phyloP scores from a whole-genome alignment of 768 basidiomycete genomes.

The Plicaturopsis crispa region DNA sequence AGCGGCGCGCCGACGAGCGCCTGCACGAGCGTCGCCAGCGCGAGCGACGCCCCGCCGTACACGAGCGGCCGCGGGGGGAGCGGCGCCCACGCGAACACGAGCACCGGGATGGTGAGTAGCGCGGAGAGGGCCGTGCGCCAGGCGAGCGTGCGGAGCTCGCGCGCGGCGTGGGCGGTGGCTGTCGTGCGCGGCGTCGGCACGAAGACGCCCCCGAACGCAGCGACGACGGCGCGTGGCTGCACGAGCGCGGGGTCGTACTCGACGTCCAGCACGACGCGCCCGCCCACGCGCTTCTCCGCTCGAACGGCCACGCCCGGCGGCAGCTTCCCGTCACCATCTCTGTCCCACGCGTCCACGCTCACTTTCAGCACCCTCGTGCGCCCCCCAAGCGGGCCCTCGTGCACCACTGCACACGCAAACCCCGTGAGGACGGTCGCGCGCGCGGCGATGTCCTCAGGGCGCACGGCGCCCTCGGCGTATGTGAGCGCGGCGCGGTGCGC shows the following conservation, averaged over 20 bases:
- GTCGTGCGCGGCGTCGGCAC: conserved; percentile 18
- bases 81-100: conserved; percentile 34
- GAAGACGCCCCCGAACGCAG: conserved; percentile 13
- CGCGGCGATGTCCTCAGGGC: conserved; percentile 9
- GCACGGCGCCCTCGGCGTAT: conserved; percentile 12
- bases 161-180: conserved; percentile 17
- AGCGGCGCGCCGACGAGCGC: conserved; percentile 27
- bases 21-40: conserved; percentile 31
- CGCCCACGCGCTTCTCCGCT: conserved; percentile 5
- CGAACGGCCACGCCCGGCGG: conserved; percentile 4
- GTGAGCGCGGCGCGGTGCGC: conserved; percentile 10
- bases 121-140: conserved; percentile 22
- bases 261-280: conserved; percentile 9
- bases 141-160: conserved; percentile 22
- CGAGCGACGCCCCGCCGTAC: conserved; percentile 28
- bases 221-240: conserved; percentile 25
- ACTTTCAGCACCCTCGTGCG: conserved; percentile 9
- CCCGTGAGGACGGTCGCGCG: conserved; percentile 15
- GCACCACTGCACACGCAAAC: conserved; percentile 11
- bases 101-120: conserved; percentile 30
- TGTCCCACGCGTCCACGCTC: not conserved
- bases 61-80: conserved; percentile 22
- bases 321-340: conserved; percentile 2
- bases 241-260: conserved; percentile 3
- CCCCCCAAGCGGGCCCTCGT: not conserved